phyloP scores from a whole-genome alignment of 768 basidiomycete genomes.

The Terana coerulea region DNA sequence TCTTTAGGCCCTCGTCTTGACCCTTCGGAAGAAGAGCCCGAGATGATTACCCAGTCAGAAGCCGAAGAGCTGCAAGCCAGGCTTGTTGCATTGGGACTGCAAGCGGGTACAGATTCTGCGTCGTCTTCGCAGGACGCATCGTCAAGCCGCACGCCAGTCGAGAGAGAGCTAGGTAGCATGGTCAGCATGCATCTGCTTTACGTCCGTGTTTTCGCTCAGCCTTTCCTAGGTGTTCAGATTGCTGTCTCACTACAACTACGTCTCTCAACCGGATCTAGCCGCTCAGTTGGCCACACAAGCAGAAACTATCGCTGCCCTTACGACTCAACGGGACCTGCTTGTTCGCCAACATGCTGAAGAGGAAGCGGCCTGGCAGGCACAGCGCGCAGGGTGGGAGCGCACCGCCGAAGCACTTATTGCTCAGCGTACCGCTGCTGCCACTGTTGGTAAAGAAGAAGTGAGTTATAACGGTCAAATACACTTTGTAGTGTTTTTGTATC shows the following conservation, averaged over 20 bases:
- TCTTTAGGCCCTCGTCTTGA: neutral
- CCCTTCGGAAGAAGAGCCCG: neutral
- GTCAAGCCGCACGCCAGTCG: neutral
- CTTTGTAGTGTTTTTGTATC: neutral
- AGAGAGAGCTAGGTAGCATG: neutral
- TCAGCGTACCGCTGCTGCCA: constrained; percentile 39
- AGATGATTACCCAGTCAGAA: neutral
- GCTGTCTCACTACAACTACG: neutral
- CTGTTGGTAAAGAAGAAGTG: constrained; percentile 7
- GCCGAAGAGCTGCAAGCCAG: neutral
- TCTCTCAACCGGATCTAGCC: neutral
- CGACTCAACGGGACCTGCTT: constrained; percentile 55
- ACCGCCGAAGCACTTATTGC: constrained; percentile 64
- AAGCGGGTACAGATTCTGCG: too few species aligned
- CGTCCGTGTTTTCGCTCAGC: neutral
- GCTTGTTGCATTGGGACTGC: neutral
- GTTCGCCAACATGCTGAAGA: constrained; percentile 51
- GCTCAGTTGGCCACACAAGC: constrained; percentile 53
- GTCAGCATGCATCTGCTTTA: neutral
- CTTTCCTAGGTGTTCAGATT: neutral
- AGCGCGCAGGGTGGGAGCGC: constrained; percentile 60
- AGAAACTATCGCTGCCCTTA: constrained; percentile 50
- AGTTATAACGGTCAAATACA: neutral
- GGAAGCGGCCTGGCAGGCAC: constrained; percentile 53
- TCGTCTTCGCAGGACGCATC: neutral